Evolutionary conservation across 2,329 filamentous ascomycete species (phyloP).

Genomic region (Epichloe baconii): DNA sequence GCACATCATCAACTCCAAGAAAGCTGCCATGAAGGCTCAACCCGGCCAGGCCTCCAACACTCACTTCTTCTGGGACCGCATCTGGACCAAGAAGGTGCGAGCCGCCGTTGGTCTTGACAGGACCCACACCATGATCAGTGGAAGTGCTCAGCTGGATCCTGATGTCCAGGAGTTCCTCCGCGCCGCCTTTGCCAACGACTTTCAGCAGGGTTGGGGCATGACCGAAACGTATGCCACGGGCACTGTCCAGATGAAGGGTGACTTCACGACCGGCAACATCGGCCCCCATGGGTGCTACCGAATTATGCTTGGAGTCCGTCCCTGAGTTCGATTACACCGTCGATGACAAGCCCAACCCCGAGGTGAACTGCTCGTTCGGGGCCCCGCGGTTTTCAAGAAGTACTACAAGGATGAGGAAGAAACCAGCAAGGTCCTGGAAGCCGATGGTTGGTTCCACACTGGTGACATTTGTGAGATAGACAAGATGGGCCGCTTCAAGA

Average conservation of each 20-base stretch:
- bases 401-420: slow-evolving; percentile 88
- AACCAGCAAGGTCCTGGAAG: slow-evolving; percentile 67
- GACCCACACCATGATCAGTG: slow-evolving; percentile 63
- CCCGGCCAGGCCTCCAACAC: slow-evolving; percentile 62
- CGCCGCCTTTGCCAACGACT: slow-evolving; percentile 64
- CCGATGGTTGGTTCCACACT: slow-evolving; percentile 94
- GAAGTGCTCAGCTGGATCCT: slow-evolving; percentile 83
- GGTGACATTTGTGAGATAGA: slow-evolving; percentile 86
- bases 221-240: slow-evolving; percentile 83
- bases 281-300: slow-evolving; percentile 56
- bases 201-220: slow-evolving; percentile 82
- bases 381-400: slow-evolving; percentile 66
- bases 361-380: slow-evolving; percentile 77
- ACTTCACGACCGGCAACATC: slow-evolving; percentile 70
- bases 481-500: slow-evolving; percentile 71
- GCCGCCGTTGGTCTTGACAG: slow-evolving; percentile 72
- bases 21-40: slow-evolving; percentile 62
- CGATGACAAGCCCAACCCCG: slow-evolving; percentile 77
- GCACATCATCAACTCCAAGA: slow-evolving; percentile 67
- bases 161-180: slow-evolving; percentile 80
- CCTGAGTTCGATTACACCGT: slow-evolving; percentile 90
- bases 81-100: slow-evolving; percentile 83
- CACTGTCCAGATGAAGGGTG: slow-evolving; percentile 54
- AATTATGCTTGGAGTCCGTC: slow-evolving; percentile 73
- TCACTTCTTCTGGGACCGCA: slow-evolving; percentile 67